Base-by-base conservation (phyloP, 306 rosid species). In the Lathyrus aphaca region DNA sequence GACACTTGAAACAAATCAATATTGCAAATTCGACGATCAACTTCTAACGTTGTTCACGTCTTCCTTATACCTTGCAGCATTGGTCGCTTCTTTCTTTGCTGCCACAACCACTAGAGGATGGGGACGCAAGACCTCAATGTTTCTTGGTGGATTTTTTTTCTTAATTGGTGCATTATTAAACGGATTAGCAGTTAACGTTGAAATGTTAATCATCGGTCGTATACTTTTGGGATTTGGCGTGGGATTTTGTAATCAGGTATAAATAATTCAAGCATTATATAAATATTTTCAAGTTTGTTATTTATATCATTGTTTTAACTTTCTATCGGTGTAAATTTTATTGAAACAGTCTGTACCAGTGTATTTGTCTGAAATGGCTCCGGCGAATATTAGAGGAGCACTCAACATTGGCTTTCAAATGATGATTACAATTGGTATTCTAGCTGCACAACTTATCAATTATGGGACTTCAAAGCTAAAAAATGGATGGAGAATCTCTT, bases 331-430 rank as follows among this genome's bases (percentile, higher is more conserved):
- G 6, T 4, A 30, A 30, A 30, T 30, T 30, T 8, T 35, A 35
- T 35, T 35, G 10, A 7, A 7, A 71, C 4, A 79, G 82, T 79
- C 79, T 0, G 79, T 79, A 3, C 82, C 82, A 0, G 43, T 73
- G 0, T 79, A 73, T 74, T 19, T 79, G 40, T 79, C 76, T 23
- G 79, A 73, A 61, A 62, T 74, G 83, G 83, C 79, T 23, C 79
- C 79, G 0, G 11, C 82, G 21, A 73, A 67, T 1, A 40, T 78
- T 0, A 78, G 82, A 60, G 82, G 82, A 50, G 78, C 67, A 9
- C 75, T 79, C 12, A 79, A 73, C 3, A 73, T 73, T 6, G 79
- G 68, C 0, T 79, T 79, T 1, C 76, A 68, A 37, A 68, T 79
- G 79, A 68, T 74, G 79, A 73, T 79, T 35, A 79, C 79, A 19